Conservation (phyloP, 495 filamentous ascomycete genomes). For the Lentithecium fluviatile region DNA sequence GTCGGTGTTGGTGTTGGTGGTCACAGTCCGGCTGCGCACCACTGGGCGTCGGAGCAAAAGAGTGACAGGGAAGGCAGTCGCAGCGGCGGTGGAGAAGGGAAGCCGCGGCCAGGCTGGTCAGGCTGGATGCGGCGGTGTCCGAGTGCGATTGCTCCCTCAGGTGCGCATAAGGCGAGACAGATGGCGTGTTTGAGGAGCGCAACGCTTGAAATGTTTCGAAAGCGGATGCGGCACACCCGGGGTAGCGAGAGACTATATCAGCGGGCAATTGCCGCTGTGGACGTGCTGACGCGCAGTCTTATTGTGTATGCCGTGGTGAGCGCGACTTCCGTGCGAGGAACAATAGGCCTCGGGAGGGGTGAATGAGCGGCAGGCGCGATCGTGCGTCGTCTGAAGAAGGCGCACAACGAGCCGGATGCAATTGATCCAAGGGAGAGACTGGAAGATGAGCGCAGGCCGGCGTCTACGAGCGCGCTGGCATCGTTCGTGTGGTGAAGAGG, state of each 20-base stretch:
- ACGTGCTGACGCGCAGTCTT: conserved; percentile 5
- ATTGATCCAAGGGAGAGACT: conserved; percentile 14
- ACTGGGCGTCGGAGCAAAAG: conserved; percentile 14
- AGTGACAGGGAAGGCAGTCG: conserved; percentile 21
- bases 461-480: conserved; percentile 9
- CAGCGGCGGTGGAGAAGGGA: conserved; percentile 10
- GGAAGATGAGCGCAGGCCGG: conserved; percentile 6
- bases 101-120: conserved; percentile 8
- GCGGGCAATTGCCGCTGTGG: conserved; percentile 1
- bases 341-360: conserved; percentile 1
- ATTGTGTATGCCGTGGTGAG: conserved; percentile 6
- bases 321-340: not conserved
- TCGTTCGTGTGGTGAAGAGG: conserved; percentile 17
- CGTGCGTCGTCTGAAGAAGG: not conserved
- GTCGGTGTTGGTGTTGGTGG: conserved; percentile 14
- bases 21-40: conserved; percentile 38
- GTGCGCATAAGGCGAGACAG: conserved; percentile 31
- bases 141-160: conserved; percentile 10
- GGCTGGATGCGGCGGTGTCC: conserved; percentile 2
- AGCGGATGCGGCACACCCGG: conserved; percentile 4
- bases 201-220: conserved; percentile 31
- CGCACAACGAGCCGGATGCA: conserved; percentile 12
- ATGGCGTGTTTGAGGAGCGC: conserved; percentile 29
- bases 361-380: conserved; percentile 22
- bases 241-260: not conserved